These are phyloP conservation scores for Chaetomiaceae sp. DNA, from an alignment of 2,329 filamentous ascomycete species.

Conservation along the genomic window DNA sequence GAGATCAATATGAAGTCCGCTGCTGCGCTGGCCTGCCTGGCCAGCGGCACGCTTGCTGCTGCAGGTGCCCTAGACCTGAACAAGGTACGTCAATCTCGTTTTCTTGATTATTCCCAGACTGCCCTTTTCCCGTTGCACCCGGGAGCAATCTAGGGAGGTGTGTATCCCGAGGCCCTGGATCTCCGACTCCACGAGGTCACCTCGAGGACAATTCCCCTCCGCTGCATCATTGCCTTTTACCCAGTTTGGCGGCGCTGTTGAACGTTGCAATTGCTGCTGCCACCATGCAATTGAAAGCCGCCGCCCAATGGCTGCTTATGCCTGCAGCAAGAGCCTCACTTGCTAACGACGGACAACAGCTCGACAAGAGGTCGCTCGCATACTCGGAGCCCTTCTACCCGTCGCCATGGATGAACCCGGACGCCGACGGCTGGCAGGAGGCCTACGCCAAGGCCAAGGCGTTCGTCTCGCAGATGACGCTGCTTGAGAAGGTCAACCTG, in stretches of 20 bases:
- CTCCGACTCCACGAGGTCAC: no score
- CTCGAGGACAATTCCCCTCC: background rate
- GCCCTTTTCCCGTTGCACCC: background rate
- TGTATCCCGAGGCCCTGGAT: slow-evolving; percentile 2
- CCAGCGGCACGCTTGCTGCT: slow-evolving; percentile 22
- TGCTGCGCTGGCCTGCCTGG: slow-evolving; percentile 25
- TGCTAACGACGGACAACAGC: slow-evolving; percentile 25
- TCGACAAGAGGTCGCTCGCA: slow-evolving; percentile 31
- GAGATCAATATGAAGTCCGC: slow-evolving; percentile 26
- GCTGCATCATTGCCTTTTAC: slow-evolving; percentile 14
- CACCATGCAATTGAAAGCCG: slow-evolving; percentile 21
- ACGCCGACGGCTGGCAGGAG: slow-evolving; percentile 66
- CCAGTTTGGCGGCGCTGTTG: slow-evolving; percentile 11
- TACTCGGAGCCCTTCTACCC: slow-evolving; percentile 66
- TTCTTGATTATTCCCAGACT: no score
- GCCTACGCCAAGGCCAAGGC: slow-evolving; percentile 71
- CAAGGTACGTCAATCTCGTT: slow-evolving; percentile 18
- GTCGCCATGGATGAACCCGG: slow-evolving; percentile 78
- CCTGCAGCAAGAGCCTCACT: slow-evolving; percentile 4
- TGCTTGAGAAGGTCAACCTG: slow-evolving; percentile 88
- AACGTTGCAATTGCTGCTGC: slow-evolving; percentile 10
- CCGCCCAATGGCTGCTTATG: slow-evolving; percentile 15
- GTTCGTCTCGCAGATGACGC: slow-evolving; percentile 78
- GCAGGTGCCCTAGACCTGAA: slow-evolving; percentile 16
- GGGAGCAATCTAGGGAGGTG: background rate